These are phyloP conservation scores for Ambrosiella beaveri DNA, from an alignment of 2,329 filamentous ascomycete genomes.

Conservation along the genomic window DNA sequence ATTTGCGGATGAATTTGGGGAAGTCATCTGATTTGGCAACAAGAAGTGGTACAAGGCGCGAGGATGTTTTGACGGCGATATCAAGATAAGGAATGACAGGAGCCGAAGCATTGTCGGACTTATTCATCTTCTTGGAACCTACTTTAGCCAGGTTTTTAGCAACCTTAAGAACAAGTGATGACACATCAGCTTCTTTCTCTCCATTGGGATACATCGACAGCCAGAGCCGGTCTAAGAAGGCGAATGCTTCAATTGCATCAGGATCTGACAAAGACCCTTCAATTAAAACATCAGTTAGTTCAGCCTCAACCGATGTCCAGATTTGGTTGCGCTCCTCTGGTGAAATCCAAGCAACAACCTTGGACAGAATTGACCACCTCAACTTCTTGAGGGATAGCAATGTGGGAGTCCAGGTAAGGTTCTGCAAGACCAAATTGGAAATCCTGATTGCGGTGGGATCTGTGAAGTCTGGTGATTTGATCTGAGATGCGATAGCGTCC, in stretches of 20 bases:
- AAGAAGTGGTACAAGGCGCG: slow-evolving; percentile 12
- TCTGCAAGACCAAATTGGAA: slow-evolving; percentile 20
- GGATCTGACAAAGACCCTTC: slow-evolving; percentile 20
- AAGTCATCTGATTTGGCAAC: slow-evolving; percentile 10
- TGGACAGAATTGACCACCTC: slow-evolving; percentile 26
- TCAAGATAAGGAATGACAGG: slow-evolving; percentile 8
- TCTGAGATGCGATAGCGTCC: slow-evolving; percentile 25
- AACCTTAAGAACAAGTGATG: slow-evolving; percentile 21
- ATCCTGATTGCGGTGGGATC: slow-evolving; percentile 26
- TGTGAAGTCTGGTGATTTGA: slow-evolving; percentile 25
- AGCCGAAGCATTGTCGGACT: not conserved
- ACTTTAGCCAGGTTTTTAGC: slow-evolving; percentile 20
- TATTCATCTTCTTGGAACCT: slow-evolving; percentile 14
- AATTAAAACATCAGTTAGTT: slow-evolving; percentile 20
- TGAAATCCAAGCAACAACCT: slow-evolving; percentile 21
- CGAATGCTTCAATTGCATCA: slow-evolving; percentile 26
- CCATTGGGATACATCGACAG: slow-evolving; percentile 23
- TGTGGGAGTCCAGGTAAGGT: slow-evolving; percentile 17
- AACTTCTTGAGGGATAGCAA: slow-evolving; percentile 20
- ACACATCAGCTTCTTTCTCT: slow-evolving; percentile 17
- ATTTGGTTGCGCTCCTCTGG: slow-evolving; percentile 19
- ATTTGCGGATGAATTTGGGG: slow-evolving; percentile 10
- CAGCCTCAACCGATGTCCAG: slow-evolving; percentile 21
- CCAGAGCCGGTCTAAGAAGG: slow-evolving; percentile 24
- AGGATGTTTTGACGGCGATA: slow-evolving; percentile 8